A percentile compares a stretch with the other conserved stretches of the same genome.
These are phyloP conservation scores for Cylindricascospora bacillispora DNA, from an alignment of 1,139 yeast species.

Conservation along the genomic window DNA sequence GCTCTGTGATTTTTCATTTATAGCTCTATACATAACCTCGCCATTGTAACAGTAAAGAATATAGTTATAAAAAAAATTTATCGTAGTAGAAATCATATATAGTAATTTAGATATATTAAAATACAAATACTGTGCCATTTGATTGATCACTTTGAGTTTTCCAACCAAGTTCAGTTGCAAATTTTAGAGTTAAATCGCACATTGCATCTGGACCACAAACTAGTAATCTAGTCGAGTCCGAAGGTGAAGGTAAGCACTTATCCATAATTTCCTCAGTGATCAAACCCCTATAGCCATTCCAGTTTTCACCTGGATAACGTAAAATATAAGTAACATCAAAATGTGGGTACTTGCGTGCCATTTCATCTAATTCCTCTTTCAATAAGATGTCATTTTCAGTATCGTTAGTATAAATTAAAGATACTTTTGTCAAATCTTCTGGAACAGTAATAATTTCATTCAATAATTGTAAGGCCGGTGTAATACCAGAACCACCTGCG, in stretches of 20 bases:
- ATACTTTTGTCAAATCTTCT: slow-evolving; percentile 46
- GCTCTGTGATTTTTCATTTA: slow-evolving; percentile 10
- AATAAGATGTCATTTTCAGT: slow-evolving; percentile 61
- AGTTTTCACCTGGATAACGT: slow-evolving; percentile 29
- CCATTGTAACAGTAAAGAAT: too few species aligned
- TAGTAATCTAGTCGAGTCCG: slow-evolving; percentile 39
- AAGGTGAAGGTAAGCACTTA: slow-evolving; percentile 38
- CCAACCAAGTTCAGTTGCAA: slow-evolving; percentile 53
- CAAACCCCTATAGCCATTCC: slow-evolving; percentile 50
- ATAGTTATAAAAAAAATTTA: too few species aligned
- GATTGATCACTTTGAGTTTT: slow-evolving; percentile 37
- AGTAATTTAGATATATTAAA: too few species aligned
- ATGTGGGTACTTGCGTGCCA: slow-evolving; percentile 47
- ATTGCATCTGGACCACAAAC: slow-evolving; percentile 71
- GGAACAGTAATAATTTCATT: slow-evolving; percentile 50
- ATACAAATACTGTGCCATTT: slow-evolving; percentile 58
- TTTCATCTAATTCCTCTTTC: slow-evolving; percentile 57
- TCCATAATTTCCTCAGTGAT: slow-evolving; percentile 46
- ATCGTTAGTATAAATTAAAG: slow-evolving; percentile 57
- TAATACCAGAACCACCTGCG: slow-evolving; percentile 79
- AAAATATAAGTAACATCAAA: slow-evolving; percentile 41
- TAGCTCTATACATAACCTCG: too few species aligned
- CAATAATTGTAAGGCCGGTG: slow-evolving; percentile 62
- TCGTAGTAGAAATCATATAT: too few species aligned
- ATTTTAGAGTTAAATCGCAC: slow-evolving; percentile 40